Conservation (phyloP, 768 basidiomycete species). For the Mycena indigotica region DNA sequence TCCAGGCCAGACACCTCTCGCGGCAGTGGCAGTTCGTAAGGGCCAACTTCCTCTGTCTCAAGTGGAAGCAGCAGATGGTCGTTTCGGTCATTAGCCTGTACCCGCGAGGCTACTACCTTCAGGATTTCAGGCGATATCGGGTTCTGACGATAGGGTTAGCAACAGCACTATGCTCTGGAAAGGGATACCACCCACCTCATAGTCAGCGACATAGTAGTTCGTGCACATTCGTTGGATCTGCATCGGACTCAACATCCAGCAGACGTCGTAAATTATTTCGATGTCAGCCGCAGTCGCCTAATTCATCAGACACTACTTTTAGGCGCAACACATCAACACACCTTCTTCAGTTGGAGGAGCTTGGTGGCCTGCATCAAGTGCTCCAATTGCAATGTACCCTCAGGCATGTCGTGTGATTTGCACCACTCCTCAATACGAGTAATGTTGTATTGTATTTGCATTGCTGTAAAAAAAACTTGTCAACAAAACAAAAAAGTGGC, state of each 20-base stretch:
- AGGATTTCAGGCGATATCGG: slow-evolving; percentile 98
- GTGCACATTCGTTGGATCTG: slow-evolving; percentile 99
- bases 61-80: slow-evolving; percentile 95
- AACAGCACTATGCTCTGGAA: neutral
- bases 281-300: slow-evolving; percentile 93
- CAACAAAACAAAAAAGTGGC: neutral
- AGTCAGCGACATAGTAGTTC: slow-evolving; percentile 98
- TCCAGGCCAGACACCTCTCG: slow-evolving; percentile 95
- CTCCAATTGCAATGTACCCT: slow-evolving; percentile 95
- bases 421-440: slow-evolving; percentile 99
- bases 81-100: slow-evolving; percentile 94
- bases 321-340: slow-evolving; percentile 29
- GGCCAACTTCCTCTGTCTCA: slow-evolving; percentile 95
- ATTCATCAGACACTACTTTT: slow-evolving; percentile 14
- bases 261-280: slow-evolving; percentile 98
- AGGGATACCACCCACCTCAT: slow-evolving; percentile 65
- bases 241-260: slow-evolving; percentile 99
- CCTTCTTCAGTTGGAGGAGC: slow-evolving; percentile 96
- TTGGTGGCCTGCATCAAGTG: slow-evolving; percentile 99
- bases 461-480: slow-evolving; percentile 55
- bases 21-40: slow-evolving; percentile 90
- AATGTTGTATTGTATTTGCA: slow-evolving; percentile 99
- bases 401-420: slow-evolving; percentile 99
- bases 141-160: slow-evolving; percentile 52
- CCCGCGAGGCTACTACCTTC: slow-evolving; percentile 92